Percentiles rank a stretch among this genome's conserved stretches.
phyloP scores from a whole-genome alignment of 2,329 filamentous ascomycete species.

The Botrytis medusae region DNA sequence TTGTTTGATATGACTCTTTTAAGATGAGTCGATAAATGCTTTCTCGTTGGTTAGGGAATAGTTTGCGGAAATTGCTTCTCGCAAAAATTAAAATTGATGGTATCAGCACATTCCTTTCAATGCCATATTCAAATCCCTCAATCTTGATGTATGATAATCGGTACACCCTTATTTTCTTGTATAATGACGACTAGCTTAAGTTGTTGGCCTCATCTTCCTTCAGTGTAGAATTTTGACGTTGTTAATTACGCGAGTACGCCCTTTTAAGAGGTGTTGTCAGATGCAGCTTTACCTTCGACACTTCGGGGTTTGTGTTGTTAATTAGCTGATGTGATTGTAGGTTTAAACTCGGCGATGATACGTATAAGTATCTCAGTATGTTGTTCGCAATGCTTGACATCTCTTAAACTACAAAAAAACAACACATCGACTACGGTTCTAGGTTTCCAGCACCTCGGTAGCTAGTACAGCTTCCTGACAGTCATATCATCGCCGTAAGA shows the following conservation, averaged over 20 bases:
- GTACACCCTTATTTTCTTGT: rapidly evolving
- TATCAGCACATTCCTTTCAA: not conserved
- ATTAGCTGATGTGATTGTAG: not conserved
- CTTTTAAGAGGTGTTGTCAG: not conserved
- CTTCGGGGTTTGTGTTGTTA: too few species aligned
- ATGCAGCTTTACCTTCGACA: not conserved
- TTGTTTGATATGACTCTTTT: too few species aligned
- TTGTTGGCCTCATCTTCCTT: not conserved
- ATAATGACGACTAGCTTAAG: rapidly evolving
- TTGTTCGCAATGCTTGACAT: not conserved
- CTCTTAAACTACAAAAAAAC: not conserved
- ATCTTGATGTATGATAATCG: not conserved
- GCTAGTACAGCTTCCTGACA: not conserved
- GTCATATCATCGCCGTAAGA: not conserved
- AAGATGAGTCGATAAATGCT: too few species aligned
- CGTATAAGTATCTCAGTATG: too few species aligned
- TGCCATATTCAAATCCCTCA: not conserved
- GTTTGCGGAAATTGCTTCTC: not conserved
- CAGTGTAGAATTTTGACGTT: not conserved
- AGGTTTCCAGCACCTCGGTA: not conserved
- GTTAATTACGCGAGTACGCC: not conserved
- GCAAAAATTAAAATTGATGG: too few species aligned
- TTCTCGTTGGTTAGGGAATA: rapidly evolving
- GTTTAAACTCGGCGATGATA: too few species aligned
- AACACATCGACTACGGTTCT: not conserved